These are phyloP conservation scores for Rhynchosporium agropyri DNA, from an alignment of 2,329 filamentous ascomycete genomes.

Conservation along the genomic window DNA sequence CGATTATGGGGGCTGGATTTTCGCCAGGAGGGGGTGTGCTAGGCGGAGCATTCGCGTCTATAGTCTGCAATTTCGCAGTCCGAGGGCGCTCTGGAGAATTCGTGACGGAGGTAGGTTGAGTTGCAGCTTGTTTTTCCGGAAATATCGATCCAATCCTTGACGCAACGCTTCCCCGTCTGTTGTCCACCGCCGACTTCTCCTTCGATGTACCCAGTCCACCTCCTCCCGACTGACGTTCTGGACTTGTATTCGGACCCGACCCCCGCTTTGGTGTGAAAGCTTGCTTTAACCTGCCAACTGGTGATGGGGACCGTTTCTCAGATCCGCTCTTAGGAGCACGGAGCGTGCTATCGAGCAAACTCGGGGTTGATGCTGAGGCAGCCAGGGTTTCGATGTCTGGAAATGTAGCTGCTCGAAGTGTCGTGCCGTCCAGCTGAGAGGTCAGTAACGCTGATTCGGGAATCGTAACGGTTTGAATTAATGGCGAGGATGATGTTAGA, in stretches of 20 bases:
- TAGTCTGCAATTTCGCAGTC: constrained; percentile 35
- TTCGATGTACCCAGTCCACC: constrained; percentile 28
- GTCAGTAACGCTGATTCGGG: constrained; percentile 44
- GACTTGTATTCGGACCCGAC: constrained; percentile 50
- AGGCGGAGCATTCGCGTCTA: constrained; percentile 38
- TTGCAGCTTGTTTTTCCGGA: constrained; percentile 33
- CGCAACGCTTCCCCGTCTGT: constrained; percentile 38
- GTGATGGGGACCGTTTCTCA: constrained; percentile 65
- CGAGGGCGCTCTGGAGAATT: constrained; percentile 39
- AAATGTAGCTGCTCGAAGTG: constrained; percentile 46
- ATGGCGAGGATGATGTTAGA: constrained; percentile 68
- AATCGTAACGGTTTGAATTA: constrained; percentile 61
- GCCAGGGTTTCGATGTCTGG: constrained; percentile 38
- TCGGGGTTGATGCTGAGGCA: constrained; percentile 41
- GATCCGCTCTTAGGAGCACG: constrained; percentile 49
- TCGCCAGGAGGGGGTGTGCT: constrained; percentile 39
- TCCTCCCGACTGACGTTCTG: constrained; percentile 44
- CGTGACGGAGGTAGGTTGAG: constrained; percentile 28
- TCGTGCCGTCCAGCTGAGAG: constrained; percentile 40
- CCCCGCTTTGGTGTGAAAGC: constrained; percentile 59
- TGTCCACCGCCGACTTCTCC: constrained; percentile 30
- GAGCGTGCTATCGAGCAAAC: constrained; percentile 44
- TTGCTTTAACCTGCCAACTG: constrained; percentile 70
- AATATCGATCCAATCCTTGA: constrained; percentile 40
- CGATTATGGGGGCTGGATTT: constrained; percentile 54